Base-by-base conservation (phyloP, 2,329 filamentous ascomycete genomes). In the Pestalotiopsis sp. region DNA sequence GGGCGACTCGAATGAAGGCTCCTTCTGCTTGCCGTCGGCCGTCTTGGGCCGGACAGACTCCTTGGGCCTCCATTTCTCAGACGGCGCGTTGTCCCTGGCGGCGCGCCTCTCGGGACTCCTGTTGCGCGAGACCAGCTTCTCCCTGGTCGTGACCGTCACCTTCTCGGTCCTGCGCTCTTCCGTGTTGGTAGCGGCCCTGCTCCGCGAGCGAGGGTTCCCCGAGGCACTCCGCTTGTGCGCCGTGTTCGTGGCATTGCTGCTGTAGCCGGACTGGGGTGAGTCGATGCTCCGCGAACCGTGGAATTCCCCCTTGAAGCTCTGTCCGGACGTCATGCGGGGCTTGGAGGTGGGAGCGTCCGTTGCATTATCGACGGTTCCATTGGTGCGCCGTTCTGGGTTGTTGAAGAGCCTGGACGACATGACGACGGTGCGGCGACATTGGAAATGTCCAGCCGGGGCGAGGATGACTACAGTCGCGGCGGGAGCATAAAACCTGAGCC, bases 161-260 rank as follows among this genome's bases (percentile, higher is more conserved):
- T 81, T 83, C 78, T 91, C 89, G 7, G 85, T 89, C 74, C 86
- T 82, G 70, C 87, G 80, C 75, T 88, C 85, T 70, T 88, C 85
- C 39, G 82, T 77, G 56, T 77, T 78, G 17, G 44, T 52, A n/a
- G 30, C 58, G 11, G 58, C 30, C 71, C 83, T 82, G 75, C 81
- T 86, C 20, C 78, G 77, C 3, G 84, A 80, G 64, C 88, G 82
- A 1, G 86, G 84, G 68, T 88, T 87, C 11, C 85, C 85, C 14
- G 89, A 91, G 1, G 86, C 81, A 20, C 83, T 82, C 66, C 88
- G 83, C 78, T 88, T 89, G 74, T 90, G 87, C 3, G 84, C 77
- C 44, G 80, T 76, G 68, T 76, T 78, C 9, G 52, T 35, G 7
- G 64, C 30, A 24, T 35, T 40, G 66, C 78, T 70, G 7, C 76